Evolutionary conservation across 1,284 basidiomycete species (phyloP).

Genomic region (Heterobasidion irregulare): DNA sequence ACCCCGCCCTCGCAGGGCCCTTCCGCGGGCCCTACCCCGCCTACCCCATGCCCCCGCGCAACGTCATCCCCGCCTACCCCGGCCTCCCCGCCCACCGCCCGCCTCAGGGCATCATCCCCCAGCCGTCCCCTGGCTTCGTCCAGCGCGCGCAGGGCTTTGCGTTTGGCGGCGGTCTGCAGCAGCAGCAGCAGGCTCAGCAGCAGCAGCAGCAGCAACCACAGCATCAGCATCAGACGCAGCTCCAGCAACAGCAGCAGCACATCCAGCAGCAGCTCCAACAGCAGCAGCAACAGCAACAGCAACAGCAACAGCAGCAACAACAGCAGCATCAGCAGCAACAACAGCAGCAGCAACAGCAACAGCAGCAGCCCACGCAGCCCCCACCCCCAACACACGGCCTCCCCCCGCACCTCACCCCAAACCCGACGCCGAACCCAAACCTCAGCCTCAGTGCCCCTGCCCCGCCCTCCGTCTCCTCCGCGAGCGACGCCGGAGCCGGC

Average conservation of each 20-base stretch:
- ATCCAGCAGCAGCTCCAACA: constrained; percentile 19
- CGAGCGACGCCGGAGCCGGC: constrained; percentile 68
- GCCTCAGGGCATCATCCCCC: constrained; percentile 34
- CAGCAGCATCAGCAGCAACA: constrained; percentile 29
- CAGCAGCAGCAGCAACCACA: constrained; percentile 18
- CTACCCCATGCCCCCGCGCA: constrained; percentile 58
- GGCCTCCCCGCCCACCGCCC: not conserved
- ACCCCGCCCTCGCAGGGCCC: constrained; percentile 49
- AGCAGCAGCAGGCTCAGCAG: constrained; percentile 28
- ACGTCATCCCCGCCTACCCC: constrained; percentile 30
- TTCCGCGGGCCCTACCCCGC: constrained; percentile 58
- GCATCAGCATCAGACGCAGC: constrained; percentile 31
- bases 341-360: constrained; percentile 27
- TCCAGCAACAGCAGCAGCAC: constrained; percentile 14
- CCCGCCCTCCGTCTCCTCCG: constrained; percentile 47
- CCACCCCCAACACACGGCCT: not conserved
- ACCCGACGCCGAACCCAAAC: constrained; percentile 13
- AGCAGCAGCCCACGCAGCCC: not conserved
- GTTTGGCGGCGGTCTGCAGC: constrained; percentile 42
- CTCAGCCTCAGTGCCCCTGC: constrained; percentile 31
- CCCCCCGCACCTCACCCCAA: not conserved
- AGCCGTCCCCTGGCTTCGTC: constrained; percentile 54
- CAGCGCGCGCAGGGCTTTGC: constrained; percentile 52
- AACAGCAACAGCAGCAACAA: too few relatives aligned
- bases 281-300: too few relatives aligned